Percentiles rank a stretch among this genome's conserved stretches.
These are phyloP conservation scores for Heterobasidion annosum DNA, from an alignment of 1,284 basidiomycete genomes.

Conservation along the genomic window DNA sequence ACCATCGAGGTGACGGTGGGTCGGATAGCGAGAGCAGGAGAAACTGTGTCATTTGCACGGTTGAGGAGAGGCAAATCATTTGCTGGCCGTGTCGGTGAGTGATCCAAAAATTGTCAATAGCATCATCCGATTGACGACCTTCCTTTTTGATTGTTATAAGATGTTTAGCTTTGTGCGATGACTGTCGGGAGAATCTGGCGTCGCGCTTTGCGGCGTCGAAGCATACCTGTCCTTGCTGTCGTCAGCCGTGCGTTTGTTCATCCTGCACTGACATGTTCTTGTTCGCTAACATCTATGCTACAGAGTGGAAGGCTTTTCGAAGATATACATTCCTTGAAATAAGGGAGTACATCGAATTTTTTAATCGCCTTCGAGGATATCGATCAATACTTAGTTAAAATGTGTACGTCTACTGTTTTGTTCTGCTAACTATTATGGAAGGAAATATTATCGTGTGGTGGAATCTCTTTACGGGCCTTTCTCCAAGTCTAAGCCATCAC, in stretches of 20 bases:
- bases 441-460: too few relatives aligned
- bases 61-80: conserved; percentile 59
- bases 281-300: background rate
- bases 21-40: conserved; percentile 25
- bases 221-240: conserved; percentile 69
- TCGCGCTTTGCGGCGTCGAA: conserved; percentile 53
- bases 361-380: too few relatives aligned
- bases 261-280: conserved; percentile 2
- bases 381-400: background rate
- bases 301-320: conserved; percentile 68
- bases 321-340: conserved; percentile 36
- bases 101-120: background rate
- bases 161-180: conserved; percentile 66
- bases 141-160: conserved; percentile 21
- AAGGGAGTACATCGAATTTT: too few relatives aligned
- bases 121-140: too few relatives aligned
- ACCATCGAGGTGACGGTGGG: conserved; percentile 12
- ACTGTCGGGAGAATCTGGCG: conserved; percentile 61
- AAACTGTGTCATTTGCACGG: conserved; percentile 66
- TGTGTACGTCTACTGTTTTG: background rate
- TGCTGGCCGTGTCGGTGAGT: conserved; percentile 75
- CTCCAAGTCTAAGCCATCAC: too few relatives aligned
- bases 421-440: too few relatives aligned
- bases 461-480: too few relatives aligned
- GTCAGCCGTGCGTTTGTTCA: conserved; percentile 40